These are phyloP conservation scores for Apiotrichum gracile DNA, from an alignment of 1,284 basidiomycete species.

Conservation along the genomic window DNA sequence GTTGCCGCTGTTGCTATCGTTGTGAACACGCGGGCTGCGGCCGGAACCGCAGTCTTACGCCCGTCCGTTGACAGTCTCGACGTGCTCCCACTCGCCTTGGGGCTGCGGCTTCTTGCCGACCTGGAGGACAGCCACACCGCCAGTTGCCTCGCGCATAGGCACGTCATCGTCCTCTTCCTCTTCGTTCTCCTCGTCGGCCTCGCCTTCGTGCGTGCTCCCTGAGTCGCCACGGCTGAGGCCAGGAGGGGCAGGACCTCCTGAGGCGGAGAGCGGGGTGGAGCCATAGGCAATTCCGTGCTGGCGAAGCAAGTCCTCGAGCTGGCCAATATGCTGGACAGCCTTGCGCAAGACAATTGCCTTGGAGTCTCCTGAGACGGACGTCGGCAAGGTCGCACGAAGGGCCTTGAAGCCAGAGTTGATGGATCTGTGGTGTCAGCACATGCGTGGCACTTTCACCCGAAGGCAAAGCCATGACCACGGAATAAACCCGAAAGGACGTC, in stretches of 20 bases:
- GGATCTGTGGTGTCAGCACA: constrained; percentile 23
- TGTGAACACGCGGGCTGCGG: too few relatives aligned
- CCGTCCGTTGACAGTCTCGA: constrained; percentile 14
- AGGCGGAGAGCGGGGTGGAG: background rate
- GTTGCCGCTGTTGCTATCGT: too few relatives aligned
- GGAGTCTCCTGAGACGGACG: constrained; percentile 34
- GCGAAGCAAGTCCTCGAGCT: constrained; percentile 31
- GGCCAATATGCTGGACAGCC: constrained; percentile 36
- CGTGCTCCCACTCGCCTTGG: constrained; percentile 6
- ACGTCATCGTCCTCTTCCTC: constrained; percentile 7
- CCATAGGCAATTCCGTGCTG: constrained; percentile 19
- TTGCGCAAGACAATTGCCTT: constrained; percentile 44
- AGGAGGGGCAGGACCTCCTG: background rate
- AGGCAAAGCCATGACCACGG: background rate
- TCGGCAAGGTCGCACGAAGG: constrained; percentile 31
- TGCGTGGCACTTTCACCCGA: background rate
- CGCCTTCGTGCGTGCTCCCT: background rate
- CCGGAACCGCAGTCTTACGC: too few relatives aligned
- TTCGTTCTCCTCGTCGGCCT: constrained; percentile 8
- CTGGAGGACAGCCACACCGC: constrained; percentile 5
- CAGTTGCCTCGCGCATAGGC: constrained; percentile 8
- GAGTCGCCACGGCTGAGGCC: background rate
- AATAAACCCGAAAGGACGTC: background rate
- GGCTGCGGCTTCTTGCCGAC: constrained; percentile 4
- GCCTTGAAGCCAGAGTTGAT: constrained; percentile 42